A percentile compares a stretch with the other conserved stretches of the same genome.
Evolutionary conservation across 2,329 filamentous ascomycete genomes (phyloP).

Genomic region (Penicillium concentricum): DNA sequence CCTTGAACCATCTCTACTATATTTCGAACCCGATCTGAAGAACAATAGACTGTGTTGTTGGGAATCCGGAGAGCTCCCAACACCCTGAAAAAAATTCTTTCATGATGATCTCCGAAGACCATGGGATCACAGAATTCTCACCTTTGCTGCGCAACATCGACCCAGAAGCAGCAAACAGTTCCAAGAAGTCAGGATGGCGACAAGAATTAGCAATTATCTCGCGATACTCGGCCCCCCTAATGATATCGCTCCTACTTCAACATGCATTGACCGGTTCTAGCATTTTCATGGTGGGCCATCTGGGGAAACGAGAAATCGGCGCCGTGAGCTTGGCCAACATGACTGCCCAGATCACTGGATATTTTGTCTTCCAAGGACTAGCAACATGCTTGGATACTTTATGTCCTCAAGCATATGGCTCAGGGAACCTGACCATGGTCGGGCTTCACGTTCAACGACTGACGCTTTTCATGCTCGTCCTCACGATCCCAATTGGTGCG

Average conservation of each 20-base stretch:
- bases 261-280: constrained; percentile 75
- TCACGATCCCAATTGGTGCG: constrained; percentile 67
- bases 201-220: constrained; percentile 72
- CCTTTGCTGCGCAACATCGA: constrained; percentile 4
- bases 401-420: constrained; percentile 86
- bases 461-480: constrained; percentile 68
- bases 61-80: background rate
- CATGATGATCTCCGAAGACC: background rate
- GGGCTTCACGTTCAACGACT: constrained; percentile 76
- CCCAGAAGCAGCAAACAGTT: background rate
- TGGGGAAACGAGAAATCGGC: constrained; percentile 66
- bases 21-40: background rate
- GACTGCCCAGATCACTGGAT: constrained; percentile 73
- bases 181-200: constrained; percentile 8
- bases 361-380: constrained; percentile 74
- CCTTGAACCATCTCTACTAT: background rate
- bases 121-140: constrained; percentile 5
- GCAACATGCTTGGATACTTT: constrained; percentile 85
- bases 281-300: constrained; percentile 70
- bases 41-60: background rate
- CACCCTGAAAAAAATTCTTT: background rate
- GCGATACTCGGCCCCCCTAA: constrained; percentile 65
- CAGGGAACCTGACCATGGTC: constrained; percentile 79
- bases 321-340: constrained; percentile 67
- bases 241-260: constrained; percentile 70